These are phyloP conservation scores for Isatis tinctoria DNA, from an alignment of 345 rosid species.

Conservation along the genomic window DNA sequence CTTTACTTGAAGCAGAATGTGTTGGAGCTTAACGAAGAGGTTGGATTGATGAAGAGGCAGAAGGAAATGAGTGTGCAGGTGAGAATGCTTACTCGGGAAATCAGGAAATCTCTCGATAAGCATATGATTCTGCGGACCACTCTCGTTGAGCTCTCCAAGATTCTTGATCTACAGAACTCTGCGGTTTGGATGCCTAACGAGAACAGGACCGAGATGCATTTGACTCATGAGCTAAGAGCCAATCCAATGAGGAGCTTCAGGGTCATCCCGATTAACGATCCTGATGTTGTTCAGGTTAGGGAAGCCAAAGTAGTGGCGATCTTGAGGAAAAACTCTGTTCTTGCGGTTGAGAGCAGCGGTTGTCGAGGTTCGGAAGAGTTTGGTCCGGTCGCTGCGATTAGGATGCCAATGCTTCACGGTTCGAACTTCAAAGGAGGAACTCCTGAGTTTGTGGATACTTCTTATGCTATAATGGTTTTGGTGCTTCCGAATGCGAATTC, in stretches of 20 bases:
- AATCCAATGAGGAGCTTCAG: conserved; percentile 37
- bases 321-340: conserved; percentile 59
- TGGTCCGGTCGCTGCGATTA: conserved; percentile 81
- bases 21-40: conserved; percentile 82
- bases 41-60: conserved; percentile 84
- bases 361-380: conserved; percentile 39
- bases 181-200: conserved; percentile 97
- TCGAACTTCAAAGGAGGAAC: conserved; percentile 94
- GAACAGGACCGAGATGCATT: conserved; percentile 57
- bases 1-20: conserved; percentile 83
- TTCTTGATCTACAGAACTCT: conserved; percentile 80
- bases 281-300: conserved; percentile 61
- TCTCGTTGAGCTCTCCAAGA: conserved; percentile 85
- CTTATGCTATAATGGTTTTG: conserved; percentile 78
- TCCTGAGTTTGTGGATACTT: conserved; percentile 65
- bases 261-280: conserved; percentile 49
- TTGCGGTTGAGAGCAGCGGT: conserved; percentile 64
- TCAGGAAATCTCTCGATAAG: conserved; percentile 84
- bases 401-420: conserved; percentile 88
- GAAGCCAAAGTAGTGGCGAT: conserved; percentile 57
- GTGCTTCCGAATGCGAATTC: conserved; percentile 57
- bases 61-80: conserved; percentile 88
- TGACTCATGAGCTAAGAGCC: conserved; percentile 64
- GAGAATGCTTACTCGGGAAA: conserved; percentile 78
- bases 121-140: conserved; percentile 80